Evolutionary conservation across 2,329 filamentous ascomycete species (phyloP).

Genomic region (Ophiostoma sp.): DNA sequence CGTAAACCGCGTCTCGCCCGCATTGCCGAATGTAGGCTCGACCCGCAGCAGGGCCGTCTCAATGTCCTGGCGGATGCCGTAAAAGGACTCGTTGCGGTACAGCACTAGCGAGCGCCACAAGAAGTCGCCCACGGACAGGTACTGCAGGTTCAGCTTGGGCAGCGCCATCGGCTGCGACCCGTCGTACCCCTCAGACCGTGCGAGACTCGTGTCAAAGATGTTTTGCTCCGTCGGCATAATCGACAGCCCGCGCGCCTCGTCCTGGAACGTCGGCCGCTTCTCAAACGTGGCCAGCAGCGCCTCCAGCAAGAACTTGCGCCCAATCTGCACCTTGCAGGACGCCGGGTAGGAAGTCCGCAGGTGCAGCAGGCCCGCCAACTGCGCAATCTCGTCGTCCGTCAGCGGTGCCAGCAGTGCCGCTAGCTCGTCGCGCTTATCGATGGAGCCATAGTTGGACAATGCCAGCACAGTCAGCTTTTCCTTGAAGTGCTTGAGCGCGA

Average conservation of each 20-base stretch:
- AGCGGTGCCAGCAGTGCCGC: constrained; percentile 71
- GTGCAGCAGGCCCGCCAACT: constrained; percentile 70
- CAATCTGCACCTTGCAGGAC: constrained; percentile 61
- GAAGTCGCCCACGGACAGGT: constrained; percentile 92
- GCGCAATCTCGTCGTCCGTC: constrained; percentile 69
- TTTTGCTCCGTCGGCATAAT: constrained; percentile 81
- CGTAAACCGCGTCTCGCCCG: constrained; percentile 70
- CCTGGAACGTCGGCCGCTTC: constrained; percentile 77
- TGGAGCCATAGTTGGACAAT: constrained; percentile 86
- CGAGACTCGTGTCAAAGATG: constrained; percentile 75
- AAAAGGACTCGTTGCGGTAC: constrained; percentile 89
- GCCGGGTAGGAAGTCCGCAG: constrained; percentile 81
- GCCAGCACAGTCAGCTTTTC: constrained; percentile 89
- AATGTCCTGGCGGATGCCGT: constrained; percentile 88
- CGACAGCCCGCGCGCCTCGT: constrained; percentile 67
- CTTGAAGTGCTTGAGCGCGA: constrained; percentile 78
- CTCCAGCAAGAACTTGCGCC: constrained; percentile 68
- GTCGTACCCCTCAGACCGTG: constrained; percentile 83
- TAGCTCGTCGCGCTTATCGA: constrained; percentile 78
- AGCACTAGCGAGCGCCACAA: constrained; percentile 92
- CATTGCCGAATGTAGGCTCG: constrained; percentile 64
- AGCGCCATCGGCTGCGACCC: constrained; percentile 84
- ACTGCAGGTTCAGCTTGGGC: constrained; percentile 93
- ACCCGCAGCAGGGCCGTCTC: constrained; percentile 79
- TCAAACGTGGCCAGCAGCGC: constrained; percentile 74